These are phyloP conservation scores for Citrus cavaleriei DNA, from an alignment of 345 rosid genomes.

Conservation along the genomic window DNA sequence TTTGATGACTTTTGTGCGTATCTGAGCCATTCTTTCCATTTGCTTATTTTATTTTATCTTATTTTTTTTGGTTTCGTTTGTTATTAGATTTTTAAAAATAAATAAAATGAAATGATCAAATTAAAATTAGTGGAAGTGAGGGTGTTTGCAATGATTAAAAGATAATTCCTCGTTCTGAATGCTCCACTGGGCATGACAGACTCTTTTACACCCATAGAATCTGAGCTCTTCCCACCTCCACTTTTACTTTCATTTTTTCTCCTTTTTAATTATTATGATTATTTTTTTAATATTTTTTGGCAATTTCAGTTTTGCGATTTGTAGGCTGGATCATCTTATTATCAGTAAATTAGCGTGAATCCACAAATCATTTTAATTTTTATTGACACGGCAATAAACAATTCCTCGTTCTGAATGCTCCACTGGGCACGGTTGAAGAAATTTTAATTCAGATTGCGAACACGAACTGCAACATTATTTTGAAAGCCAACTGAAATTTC, in stretches of 20 bases:
- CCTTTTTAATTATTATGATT: background rate
- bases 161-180: constrained; percentile 31
- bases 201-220: constrained; percentile 38
- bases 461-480: too few species aligned
- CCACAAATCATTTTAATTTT: too few species aligned
- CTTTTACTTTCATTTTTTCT: background rate
- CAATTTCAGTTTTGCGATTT: background rate
- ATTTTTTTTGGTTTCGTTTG: background rate
- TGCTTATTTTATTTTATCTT: too few species aligned
- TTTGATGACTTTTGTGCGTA: constrained; percentile 58
- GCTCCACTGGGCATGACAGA: constrained; percentile 21
- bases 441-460: too few species aligned
- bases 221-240: constrained; percentile 19
- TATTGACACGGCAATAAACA: too few species aligned
- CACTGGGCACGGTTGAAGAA: too few species aligned
- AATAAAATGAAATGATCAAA: background rate
- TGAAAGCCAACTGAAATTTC: too few species aligned
- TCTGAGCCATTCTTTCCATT: constrained; percentile 33
- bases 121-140: background rate
- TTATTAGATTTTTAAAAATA: background rate
- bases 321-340: background rate
- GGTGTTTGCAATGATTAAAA: constrained; percentile 24
- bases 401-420: too few species aligned
- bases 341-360: too few species aligned
- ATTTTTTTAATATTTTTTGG: background rate